A percentile compares a stretch with the other conserved stretches of the same genome.
Conservation (phyloP, 192 early-diverging fungal genomes). For the Podila verticillata region DNA sequence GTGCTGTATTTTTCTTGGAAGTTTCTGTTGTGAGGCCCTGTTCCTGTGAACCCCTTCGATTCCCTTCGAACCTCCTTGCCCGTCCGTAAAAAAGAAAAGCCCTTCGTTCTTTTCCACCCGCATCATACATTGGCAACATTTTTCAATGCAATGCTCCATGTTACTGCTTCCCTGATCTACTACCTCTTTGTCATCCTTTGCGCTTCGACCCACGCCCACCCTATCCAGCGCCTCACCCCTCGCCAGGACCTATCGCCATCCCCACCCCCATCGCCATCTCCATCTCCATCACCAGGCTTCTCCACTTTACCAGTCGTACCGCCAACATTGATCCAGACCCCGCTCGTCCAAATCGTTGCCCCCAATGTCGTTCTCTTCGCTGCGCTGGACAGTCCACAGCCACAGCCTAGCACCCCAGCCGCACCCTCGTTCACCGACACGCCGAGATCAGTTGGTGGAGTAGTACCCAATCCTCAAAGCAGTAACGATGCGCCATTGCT, state of each 20-base stretch:
- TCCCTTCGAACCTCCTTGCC: background rate
- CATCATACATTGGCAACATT: too few species aligned
- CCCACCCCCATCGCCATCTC: background rate
- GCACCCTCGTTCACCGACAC: background rate
- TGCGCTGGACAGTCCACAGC: background rate
- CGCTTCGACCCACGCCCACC: constrained; percentile 22
- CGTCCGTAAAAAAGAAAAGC: background rate
- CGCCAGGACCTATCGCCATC: background rate
- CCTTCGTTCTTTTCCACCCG: background rate
- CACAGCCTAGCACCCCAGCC: background rate
- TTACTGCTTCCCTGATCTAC: constrained; percentile 13
- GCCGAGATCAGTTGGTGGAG: background rate
- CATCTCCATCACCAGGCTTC: background rate
- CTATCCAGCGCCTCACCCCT: background rate
- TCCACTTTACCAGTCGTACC: background rate
- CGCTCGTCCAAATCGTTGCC: constrained; percentile 6
- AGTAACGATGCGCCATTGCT: constrained; percentile 12
- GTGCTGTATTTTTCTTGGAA: too few species aligned
- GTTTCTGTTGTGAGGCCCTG: background rate
- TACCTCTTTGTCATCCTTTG: constrained; percentile 23
- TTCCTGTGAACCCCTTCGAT: background rate
- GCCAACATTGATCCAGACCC: constrained; percentile 10
- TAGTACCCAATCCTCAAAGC: background rate
- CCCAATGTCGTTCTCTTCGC: constrained; percentile 14
- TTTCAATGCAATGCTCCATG: constrained; percentile 1